Evolutionary conservation across 192 early-diverging fungal species (phyloP), one percentile per base, ranked within the genome.

Genomic region (Gorgonomyces haynaldii): DNA sequence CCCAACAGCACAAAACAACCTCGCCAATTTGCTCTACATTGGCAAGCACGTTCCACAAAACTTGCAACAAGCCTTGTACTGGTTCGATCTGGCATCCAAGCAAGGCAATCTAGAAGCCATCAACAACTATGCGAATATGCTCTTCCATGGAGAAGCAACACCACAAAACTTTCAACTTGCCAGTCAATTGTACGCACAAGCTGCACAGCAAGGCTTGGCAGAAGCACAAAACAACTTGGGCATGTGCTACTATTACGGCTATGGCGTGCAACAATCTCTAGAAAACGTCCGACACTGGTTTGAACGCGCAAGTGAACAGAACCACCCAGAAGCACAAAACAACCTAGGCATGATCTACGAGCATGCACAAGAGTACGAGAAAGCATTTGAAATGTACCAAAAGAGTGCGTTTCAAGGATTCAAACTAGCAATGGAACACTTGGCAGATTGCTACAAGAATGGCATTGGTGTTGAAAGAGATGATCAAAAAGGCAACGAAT

Each of bases 401-500:
- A n/a, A n/a, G n/a, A n/a, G n/a, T n/a, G n/a, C n/a, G n/a, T n/a
- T n/a, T n/a, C n/a, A n/a, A n/a, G n/a, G n/a, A n/a, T n/a, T n/a
- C n/a, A n/a, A n/a, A n/a, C n/a, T n/a, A n/a, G n/a, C n/a, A n/a
- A n/a, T n/a, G n/a, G n/a, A n/a, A n/a, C n/a, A n/a, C n/a, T n/a
- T n/a, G n/a, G n/a, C n/a, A n/a, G 65, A 69, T 32, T 82, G 78
- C 55, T 74, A 74, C 54, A 66, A 74, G 27, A 66, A 83, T 45
- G 78, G 81, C 13, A 69, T 69, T 17, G 81, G 81, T 15, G 47
- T 66, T 2, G 20, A 8, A 8, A 5, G 4, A 5, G 48, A 47
- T 25, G 4, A 13, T 4, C 4, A 19, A 10, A 20, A 51, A 7
- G 52, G 51, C 12, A 15, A 26, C 27, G 22, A 53, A 19, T 53